phyloP scores from a whole-genome alignment of 2,329 filamentous ascomycete genomes.

The Tolypocladium capitatum region DNA sequence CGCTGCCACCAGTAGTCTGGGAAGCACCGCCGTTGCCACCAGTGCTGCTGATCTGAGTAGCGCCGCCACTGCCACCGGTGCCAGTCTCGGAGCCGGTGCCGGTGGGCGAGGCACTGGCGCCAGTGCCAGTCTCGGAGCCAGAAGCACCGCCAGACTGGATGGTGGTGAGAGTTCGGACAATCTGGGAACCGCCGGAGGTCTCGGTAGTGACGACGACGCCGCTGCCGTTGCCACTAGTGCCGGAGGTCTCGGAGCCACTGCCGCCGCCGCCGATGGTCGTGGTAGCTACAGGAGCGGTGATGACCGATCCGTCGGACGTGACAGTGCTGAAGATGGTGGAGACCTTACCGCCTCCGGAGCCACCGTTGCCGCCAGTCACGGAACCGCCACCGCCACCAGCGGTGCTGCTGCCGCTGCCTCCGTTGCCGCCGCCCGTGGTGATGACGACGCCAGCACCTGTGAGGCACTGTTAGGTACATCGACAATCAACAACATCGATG shows the following conservation, averaged over 20 bases:
- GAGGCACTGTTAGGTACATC: constrained; percentile 6
- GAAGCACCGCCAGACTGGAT: constrained; percentile 7
- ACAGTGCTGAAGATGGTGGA: constrained; percentile 25
- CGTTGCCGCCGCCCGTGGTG: constrained; percentile 7
- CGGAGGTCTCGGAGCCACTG: neutral
- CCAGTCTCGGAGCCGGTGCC: constrained; percentile 4
- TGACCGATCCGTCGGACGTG: constrained; percentile 18
- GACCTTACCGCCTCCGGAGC: constrained; percentile 4
- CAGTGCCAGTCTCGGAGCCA: constrained; percentile 9
- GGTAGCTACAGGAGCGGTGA: constrained; percentile 23
- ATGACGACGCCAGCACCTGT: constrained; percentile 21
- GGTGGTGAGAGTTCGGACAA: constrained; percentile 15
- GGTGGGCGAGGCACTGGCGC: constrained; percentile 1
- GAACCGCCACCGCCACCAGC: constrained; percentile 1
- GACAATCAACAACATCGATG: no score
- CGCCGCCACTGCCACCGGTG: neutral
- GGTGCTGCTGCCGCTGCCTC: constrained; percentile 1
- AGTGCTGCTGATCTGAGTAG: neutral
- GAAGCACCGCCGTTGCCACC: neutral
- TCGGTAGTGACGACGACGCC: constrained; percentile 10
- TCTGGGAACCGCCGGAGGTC: constrained; percentile 9
- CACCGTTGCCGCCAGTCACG: neutral
- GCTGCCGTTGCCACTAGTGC: constrained; percentile 8
- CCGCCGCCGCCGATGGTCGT: constrained; percentile 15
- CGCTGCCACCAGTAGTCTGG: constrained; percentile 1